Conservation (phyloP, 2,329 filamentous ascomycete species). For the Lecanoromycetidae sp. region DNA sequence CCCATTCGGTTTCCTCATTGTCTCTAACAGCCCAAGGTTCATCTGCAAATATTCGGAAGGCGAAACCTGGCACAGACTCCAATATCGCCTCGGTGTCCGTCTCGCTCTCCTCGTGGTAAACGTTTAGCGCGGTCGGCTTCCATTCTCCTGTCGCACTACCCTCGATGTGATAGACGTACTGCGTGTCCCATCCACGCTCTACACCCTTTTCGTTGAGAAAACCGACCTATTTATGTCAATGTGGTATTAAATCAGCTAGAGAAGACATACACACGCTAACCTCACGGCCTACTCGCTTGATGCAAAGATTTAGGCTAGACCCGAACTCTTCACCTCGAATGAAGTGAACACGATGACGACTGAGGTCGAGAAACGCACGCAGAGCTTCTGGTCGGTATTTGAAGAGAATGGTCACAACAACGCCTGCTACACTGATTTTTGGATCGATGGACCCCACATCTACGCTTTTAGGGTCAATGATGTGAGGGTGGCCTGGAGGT, state of each 20-base stretch:
- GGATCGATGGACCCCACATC: neutral
- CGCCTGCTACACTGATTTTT: neutral
- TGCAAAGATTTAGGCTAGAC: neutral
- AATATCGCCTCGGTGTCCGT: too few relatives aligned
- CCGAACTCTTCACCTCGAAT: neutral
- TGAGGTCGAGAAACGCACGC: neutral
- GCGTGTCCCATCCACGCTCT: neutral
- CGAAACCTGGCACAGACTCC: too few relatives aligned
- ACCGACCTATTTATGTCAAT: neutral
- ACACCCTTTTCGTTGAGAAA: neutral
- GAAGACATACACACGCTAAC: neutral
- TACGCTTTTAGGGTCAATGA: neutral
- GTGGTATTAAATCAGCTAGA: neutral
- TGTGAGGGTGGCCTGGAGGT: neutral
- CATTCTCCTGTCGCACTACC: neutral
- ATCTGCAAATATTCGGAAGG: too few relatives aligned
- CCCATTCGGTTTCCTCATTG: too few relatives aligned
- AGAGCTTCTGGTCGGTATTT: neutral
- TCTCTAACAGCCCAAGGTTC: too few relatives aligned
- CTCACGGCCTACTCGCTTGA: neutral
- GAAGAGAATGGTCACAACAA: neutral
- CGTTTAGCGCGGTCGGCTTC: too few relatives aligned
- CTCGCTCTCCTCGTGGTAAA: too few relatives aligned
- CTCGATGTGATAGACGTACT: neutral
- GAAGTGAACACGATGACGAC: neutral